phyloP scores from a whole-genome alignment of 2,329 filamentous ascomycete species.

The Sphaerulina musiva region DNA sequence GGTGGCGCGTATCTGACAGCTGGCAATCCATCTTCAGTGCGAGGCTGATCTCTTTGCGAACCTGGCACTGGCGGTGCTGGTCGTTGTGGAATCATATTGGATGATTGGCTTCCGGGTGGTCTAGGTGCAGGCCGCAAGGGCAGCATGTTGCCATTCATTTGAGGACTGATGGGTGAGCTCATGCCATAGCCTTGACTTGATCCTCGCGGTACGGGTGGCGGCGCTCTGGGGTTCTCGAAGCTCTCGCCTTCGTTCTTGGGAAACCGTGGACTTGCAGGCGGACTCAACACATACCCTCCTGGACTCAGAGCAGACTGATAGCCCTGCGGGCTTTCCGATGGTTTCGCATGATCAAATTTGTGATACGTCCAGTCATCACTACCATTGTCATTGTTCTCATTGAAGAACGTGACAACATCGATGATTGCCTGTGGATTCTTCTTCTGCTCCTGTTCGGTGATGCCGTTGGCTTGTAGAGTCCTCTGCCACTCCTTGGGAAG shows the following conservation, averaged over 20 bases:
- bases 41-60: constrained; percentile 27
- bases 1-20: constrained; percentile 41
- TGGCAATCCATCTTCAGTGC: constrained; percentile 36
- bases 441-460: constrained; percentile 90
- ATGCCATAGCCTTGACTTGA: constrained; percentile 36
- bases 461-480: constrained; percentile 88
- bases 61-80: constrained; percentile 44
- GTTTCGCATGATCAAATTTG: constrained; percentile 85
- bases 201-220: constrained; percentile 71
- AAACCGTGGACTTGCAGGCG: constrained; percentile 78
- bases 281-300: constrained; percentile 56
- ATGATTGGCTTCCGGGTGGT: constrained; percentile 56
- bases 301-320: constrained; percentile 30
- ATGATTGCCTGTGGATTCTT: constrained; percentile 93
- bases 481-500: constrained; percentile 97
- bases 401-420: constrained; percentile 94
- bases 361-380: constrained; percentile 86
- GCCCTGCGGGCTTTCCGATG: constrained; percentile 41
- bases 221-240: constrained; percentile 93
- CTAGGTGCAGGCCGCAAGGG: constrained; percentile 77
- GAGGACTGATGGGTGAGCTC: constrained; percentile 38
- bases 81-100: constrained; percentile 43
- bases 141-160: constrained; percentile 50
- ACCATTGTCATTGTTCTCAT: constrained; percentile 76
- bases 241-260: constrained; percentile 84